A percentile compares a stretch with the other conserved stretches of the same genome.
phyloP scores from a whole-genome alignment of 1,284 basidiomycete species.

The Tilletia horrida region DNA sequence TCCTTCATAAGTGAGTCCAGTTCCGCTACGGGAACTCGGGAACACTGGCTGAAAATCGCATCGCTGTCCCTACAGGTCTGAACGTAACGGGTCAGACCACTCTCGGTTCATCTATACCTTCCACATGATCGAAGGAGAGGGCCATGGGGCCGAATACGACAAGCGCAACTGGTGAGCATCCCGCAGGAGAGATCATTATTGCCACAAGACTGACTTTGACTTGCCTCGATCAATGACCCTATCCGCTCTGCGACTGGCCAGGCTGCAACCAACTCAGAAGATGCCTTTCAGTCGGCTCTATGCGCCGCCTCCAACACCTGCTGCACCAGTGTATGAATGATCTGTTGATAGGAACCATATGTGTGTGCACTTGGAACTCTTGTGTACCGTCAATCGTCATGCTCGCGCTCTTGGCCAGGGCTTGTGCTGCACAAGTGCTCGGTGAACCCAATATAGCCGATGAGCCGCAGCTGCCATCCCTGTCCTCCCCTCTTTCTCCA shows the following conservation, averaged over 20 bases:
- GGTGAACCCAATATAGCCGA: no score
- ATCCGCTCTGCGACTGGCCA: neutral
- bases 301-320: conserved; percentile 10
- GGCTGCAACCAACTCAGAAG: conserved; percentile 33
- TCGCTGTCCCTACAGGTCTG: neutral
- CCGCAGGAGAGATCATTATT: neutral
- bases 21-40: neutral
- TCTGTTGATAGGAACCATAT: no score
- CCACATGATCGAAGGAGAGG: conserved; percentile 48
- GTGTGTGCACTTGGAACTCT: no score
- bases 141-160: conserved; percentile 31
- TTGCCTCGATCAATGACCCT: no score
- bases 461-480: no score
- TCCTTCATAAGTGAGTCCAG: conserved; percentile 42
- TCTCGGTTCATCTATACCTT: conserved; percentile 47
- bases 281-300: conserved; percentile 37
- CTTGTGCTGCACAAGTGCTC: no score
- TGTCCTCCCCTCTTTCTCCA: no score
- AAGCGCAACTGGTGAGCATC: conserved; percentile 35
- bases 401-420: no score
- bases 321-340: conserved; percentile 1
- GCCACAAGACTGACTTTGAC: neutral
- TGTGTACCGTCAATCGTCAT: no score
- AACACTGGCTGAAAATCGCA: neutral
- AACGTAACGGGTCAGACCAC: conserved; percentile 4